phyloP scores from a whole-genome alignment of 331 rosid species.

The Cucumis variabilis region DNA sequence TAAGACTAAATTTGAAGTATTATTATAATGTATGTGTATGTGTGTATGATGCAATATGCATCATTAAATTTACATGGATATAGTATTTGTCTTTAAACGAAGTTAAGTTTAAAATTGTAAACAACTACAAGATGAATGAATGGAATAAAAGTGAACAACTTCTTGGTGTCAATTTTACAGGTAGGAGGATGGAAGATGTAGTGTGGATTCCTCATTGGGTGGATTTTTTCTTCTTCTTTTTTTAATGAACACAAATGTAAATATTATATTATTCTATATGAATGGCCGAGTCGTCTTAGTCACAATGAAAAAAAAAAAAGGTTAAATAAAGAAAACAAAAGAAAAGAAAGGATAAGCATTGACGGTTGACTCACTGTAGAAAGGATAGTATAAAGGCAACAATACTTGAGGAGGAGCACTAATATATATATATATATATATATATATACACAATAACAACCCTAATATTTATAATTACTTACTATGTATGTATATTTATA shows the following conservation, averaged over 20 bases:
- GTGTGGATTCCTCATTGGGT: background rate
- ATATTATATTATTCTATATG: background rate
- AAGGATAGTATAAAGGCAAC: background rate
- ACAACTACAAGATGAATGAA: too few species aligned
- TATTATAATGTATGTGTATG: too few species aligned
- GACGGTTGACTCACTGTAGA: conserved; percentile 27
- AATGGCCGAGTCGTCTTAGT: background rate
- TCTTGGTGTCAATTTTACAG: background rate
- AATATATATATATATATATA: too few species aligned
- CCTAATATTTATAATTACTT: background rate
- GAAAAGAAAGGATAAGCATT: conserved; percentile 9
- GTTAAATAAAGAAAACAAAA: background rate
- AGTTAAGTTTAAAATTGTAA: too few species aligned
- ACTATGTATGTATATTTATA: too few species aligned
- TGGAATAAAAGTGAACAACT: background rate
- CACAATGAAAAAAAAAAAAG: background rate
- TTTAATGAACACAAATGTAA: too few species aligned
- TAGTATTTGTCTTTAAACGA: background rate
- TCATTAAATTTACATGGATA: too few species aligned
- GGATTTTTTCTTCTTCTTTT: too few species aligned
- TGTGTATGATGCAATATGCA: too few species aligned
- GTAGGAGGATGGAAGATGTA: background rate
- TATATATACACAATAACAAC: background rate
- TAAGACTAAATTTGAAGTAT: too few species aligned
- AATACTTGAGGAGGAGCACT: background rate